Conservation (phyloP, 352 stramenopile genomes). For the Phytophthora melonis region DNA sequence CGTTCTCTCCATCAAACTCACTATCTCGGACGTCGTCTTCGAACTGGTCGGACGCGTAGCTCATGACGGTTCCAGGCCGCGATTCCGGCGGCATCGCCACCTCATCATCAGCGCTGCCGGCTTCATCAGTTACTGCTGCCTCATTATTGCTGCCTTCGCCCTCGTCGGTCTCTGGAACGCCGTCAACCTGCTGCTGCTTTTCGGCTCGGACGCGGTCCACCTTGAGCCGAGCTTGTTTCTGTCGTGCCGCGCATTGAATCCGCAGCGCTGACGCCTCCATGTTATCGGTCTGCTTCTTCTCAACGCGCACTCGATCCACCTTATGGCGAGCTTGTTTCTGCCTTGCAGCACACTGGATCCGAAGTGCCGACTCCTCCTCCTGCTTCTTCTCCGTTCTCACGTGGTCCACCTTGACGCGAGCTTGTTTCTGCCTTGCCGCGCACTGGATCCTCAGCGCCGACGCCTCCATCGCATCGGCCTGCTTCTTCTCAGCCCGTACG, state of each 20-base stretch:
- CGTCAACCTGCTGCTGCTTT: slow-evolving; percentile 7
- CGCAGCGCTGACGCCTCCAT: slow-evolving; percentile 41
- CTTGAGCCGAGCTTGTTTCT: slow-evolving; percentile 56
- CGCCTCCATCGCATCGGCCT: slow-evolving; percentile 20
- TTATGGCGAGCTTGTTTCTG: slow-evolving; percentile 56
- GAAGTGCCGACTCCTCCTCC: slow-evolving; percentile 38
- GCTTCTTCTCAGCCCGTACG: slow-evolving; percentile 17
- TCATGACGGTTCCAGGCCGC: slow-evolving; percentile 65
- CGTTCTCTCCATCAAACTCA: slow-evolving; percentile 11
- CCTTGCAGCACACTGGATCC: slow-evolving; percentile 67
- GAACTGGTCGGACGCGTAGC: slow-evolving; percentile 70
- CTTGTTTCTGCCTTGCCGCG: slow-evolving; percentile 56
- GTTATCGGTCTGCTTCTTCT: slow-evolving; percentile 15
- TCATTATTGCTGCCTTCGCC: not conserved
- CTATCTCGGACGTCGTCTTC: slow-evolving; percentile 54
- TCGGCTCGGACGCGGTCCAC: slow-evolving; percentile 39
- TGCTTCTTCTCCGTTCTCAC: slow-evolving; percentile 31
- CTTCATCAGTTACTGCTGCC: not conserved
- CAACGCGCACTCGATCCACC: slow-evolving; percentile 37
- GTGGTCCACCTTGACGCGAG: slow-evolving; percentile 45
- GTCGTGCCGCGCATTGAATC: slow-evolving; percentile 69
- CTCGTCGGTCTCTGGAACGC: not conserved
- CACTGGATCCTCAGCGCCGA: slow-evolving; percentile 66
- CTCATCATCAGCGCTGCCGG: not conserved
- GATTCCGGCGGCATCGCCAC: slow-evolving; percentile 6